Percentiles rank a stretch among this genome's conserved stretches.
Evolutionary conservation across 108 stramenopile genomes (phyloP).

Genomic region (Nitzschia sp.): DNA sequence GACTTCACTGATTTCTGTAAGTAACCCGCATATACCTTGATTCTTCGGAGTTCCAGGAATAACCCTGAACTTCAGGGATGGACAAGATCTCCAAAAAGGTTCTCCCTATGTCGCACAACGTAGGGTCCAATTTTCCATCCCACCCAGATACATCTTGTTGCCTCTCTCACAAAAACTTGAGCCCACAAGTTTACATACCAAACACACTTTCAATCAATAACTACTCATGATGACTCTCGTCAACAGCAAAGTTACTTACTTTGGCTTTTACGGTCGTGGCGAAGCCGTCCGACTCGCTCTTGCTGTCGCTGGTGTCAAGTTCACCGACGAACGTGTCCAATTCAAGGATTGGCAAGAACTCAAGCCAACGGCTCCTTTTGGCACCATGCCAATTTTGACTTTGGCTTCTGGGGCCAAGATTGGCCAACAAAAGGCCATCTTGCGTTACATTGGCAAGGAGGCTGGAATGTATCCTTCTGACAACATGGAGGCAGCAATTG

Average conservation of each 20-base stretch:
- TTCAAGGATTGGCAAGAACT: constrained; percentile 23
- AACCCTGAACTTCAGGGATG: no score
- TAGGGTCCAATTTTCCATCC: no score
- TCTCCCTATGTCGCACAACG: no score
- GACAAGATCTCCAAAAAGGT: no score
- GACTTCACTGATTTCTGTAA: no score
- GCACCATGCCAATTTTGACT: constrained; percentile 26
- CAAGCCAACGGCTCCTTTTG: constrained; percentile 37
- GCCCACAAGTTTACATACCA: no score
- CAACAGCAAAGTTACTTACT: constrained; percentile 22
- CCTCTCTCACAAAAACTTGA: no score
- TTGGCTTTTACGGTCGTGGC: constrained; percentile 21
- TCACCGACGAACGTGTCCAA: constrained; percentile 23
- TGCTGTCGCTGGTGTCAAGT: constrained; percentile 20
- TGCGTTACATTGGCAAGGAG: constrained; percentile 21
- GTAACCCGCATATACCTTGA: no score
- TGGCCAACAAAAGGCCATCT: constrained; percentile 14
- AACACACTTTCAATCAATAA: no score
- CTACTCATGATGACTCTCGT: not conserved
- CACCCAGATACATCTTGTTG: no score
- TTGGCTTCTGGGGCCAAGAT: constrained; percentile 26
- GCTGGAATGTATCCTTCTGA: constrained; percentile 23
- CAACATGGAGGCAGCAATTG: constrained; percentile 13
- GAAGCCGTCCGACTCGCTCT: constrained; percentile 30
- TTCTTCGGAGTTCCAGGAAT: no score